Base-by-base conservation (phyloP, 1,284 basidiomycete species). In the Pterulicium gracile region DNA sequence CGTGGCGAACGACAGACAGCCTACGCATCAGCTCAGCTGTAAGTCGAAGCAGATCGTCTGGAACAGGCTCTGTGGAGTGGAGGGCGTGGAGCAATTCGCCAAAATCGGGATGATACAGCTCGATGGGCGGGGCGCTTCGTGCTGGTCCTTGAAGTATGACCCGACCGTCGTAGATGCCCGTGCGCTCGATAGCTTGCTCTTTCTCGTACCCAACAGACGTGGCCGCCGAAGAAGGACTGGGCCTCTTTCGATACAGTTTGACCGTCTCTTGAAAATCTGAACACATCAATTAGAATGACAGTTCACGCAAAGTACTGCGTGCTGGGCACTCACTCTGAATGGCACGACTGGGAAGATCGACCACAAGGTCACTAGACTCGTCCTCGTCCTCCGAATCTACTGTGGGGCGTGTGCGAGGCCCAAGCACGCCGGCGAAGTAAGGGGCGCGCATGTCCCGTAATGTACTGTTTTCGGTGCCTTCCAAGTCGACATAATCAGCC, bases 61-160 rank as follows among this genome's bases (percentile, higher is more conserved):
- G 45, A 20, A 46, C 10, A n/a, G 27, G 7, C n/a, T 32, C 27
- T n/a, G 7, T n/a, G n/a, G 27, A 32, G n/a, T 32, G 27, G 10
- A 41, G 32, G 43, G 42, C 40, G 21, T 49, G 42, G 13, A 49
- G 10, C 18, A 49, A 51, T 10, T 34, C 17, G 15, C 46, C 47
- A 36, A 51, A 51, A 4, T 21, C 50, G 40, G 50, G 40, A 39
- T 51, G 24, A 35, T 49, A 51, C 14, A 51, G 44, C 20, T 51
- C 34, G 20, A 51, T 41, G 14, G 50, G 50, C n/a, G 47, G 50
- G 3, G 47, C 47, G 27, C 27, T 32, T 7, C 27, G 27, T 32
- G 10, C 27, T 32, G 27, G 27, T 10, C 27, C 27, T 7, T 32
- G 10, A 32, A 32, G n/a, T n/a, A n/a, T 32, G 7, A 32, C 27